Evolutionary conservation across 139 green algal genomes (phyloP), one percentile per base, ranked within the genome.

Genomic region (Picochlorum sp.): DNA sequence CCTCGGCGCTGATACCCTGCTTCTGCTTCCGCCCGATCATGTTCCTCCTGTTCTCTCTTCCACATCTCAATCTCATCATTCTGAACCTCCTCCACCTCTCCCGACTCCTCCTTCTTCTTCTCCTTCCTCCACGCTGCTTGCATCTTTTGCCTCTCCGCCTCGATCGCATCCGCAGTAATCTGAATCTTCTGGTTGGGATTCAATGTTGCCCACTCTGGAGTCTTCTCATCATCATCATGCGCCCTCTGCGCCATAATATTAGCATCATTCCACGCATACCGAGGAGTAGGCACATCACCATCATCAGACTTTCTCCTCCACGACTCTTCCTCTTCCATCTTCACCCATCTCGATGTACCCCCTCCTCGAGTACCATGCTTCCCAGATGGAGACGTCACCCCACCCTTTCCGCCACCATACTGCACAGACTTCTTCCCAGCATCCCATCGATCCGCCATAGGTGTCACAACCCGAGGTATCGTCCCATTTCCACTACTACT

Each of bases 81-180:
- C 45, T 14, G 6, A 13, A 70, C 13, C 15, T 26, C 64, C 38
- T 34, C 49, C 37, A 57, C 49, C 24, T 61, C 30, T 13, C 28
- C 50, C 20, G 6, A 11, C 57, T 21, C n/a, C 23, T 20, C 9
- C 26, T 6, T 15, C 8, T 7, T 38, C 26, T 55, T 34, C 11
- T 49, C 23, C 54, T 66, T 66, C 30, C 63, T 67, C 70, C 70
- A 78, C 51, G 66, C 23, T 57, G 60, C 66, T 47, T 78, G 71
- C 71, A 78, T 78, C 20, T 60, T 64, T 60, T 71, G 71, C 23
- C 71, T 67, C 47, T 78, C 71, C 4, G 60, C 71, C 57, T 78
- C 71, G 4, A 78, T 74, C 34, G 75, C 67, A 4, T 63, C 65
- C 1, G 71, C 71, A 34, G 66, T 76, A 59, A 78, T 70, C 47